These are phyloP conservation scores for Castanospermum australe DNA, from an alignment of 306 rosid genomes.

Conservation along the genomic window DNA sequence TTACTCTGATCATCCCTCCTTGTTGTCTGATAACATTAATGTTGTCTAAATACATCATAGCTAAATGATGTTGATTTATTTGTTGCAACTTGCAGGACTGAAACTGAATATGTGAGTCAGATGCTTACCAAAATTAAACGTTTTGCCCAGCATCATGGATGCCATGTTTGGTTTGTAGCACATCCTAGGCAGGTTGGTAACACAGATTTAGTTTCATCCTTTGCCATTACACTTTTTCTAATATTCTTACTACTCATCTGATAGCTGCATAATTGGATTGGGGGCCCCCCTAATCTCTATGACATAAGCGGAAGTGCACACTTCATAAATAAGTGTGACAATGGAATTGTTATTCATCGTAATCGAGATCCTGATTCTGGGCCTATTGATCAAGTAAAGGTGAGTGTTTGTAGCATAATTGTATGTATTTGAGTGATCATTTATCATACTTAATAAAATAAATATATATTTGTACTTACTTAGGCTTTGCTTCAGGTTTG, in stretches of 20 bases:
- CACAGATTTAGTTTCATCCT: background rate
- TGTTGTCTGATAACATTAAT: background rate
- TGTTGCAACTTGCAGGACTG: constrained; percentile 57
- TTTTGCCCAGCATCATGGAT: constrained; percentile 90
- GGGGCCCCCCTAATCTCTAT: constrained; percentile 84
- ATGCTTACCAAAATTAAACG: constrained; percentile 90
- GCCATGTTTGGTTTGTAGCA: constrained; percentile 99
- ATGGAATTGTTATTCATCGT: constrained; percentile 89
- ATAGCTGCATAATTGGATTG: constrained; percentile 82
- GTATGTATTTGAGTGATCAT: background rate
- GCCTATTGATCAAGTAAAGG: constrained; percentile 79
- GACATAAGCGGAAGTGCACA: constrained; percentile 97
- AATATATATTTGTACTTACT: constrained; percentile 6
- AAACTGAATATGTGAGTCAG: constrained; percentile 95
- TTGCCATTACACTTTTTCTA: constrained; percentile 13
- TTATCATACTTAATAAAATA: constrained; percentile 10
- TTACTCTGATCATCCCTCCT: background rate
- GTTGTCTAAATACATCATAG: background rate
- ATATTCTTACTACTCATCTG: constrained; percentile 16
- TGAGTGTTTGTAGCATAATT: constrained; percentile 28
- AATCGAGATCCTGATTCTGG: constrained; percentile 86
- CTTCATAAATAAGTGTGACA: constrained; percentile 93
- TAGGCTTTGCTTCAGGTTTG: constrained; percentile 53
- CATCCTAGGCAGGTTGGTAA: constrained; percentile 88
- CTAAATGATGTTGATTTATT: background rate